Base-by-base conservation (phyloP, 192 early-diverging fungal species). In the Coemansia sp. region DNA sequence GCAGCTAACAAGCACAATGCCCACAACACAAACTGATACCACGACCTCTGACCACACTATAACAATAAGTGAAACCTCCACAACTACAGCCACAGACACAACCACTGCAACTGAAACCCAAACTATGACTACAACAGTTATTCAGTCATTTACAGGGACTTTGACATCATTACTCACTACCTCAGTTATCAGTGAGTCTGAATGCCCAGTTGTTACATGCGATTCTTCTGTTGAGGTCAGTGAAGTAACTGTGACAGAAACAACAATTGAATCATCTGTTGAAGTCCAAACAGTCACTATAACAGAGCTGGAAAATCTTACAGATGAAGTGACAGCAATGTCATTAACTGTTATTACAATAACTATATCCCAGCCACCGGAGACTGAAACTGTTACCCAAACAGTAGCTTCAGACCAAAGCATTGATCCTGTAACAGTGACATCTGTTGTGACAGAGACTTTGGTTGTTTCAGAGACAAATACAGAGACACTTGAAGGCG, bases 31-130 rank as follows among this genome's bases (percentile, higher is more conserved):
- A 53, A 8, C 29, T 21, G 14, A 50, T n/a, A n/a, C 48, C 6
- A 14, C 24, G 1, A 50, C 48, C 6, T 0, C 22, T 50, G 48
- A 50, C 14, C 48, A 50, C 18, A 53, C 51, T 5, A 61, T 48
- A 21, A 42, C 49, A 19, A 38, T 43, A 38, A 50, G 48, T 28
- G 48, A 50, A 53, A 54, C 55, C n/a, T n/a, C n/a, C n/a, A n/a
- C n/a, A 19, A 24, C 28, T 2, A 58, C 55, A 12, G 16, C 44
- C 7, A 43, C 35, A 49, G 16, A 43, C 21, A 56, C 62, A 23
- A 52, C 6, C 4, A 56, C 54, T 0, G 29, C 29, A 24, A 58
- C 28, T 3, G 48, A 50, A 28, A 58, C 28, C 1, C 25, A 50
- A 28, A 28, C 22, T 14, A n/a, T 50, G 6, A 50, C 48, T 18